Evolutionary conservation across 148 eudicot genomes (phyloP), one percentile per base, ranked within the genome.

Genomic region (Vaccinium vitisidaea): DNA sequence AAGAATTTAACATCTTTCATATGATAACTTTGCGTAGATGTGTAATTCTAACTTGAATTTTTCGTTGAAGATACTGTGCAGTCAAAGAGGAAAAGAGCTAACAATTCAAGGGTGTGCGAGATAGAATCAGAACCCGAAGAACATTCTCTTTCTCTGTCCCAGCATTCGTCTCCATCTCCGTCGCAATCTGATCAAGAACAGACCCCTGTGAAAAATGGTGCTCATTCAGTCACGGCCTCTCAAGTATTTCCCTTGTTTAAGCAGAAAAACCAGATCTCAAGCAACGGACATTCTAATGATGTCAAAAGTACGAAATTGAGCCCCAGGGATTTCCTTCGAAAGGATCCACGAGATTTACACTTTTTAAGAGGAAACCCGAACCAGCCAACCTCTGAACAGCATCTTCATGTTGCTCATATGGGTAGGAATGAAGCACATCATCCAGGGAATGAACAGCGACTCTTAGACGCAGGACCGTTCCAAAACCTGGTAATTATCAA

Each of bases 181-280:
- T 92, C 96, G 27, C 96, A 90, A 56, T 94, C 98, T 50, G 98
- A 96, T 89, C 96, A 93, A 77, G 98, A 92, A 30, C 94, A 85
- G 67, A 87, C 91, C 27, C 87, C 91, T 3, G 77, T 85, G 23
- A 88, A 88, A 75, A 90, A 82, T 27, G 83, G 84, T 39, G 63
- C 82, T 27, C 85, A 32, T 67, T 36, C 88, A 5, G 71, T 67
- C 36, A 54, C 81, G 16, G 48, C 89, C 46, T 63, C 91, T 63
- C 88, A 85, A 65, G 69, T 67, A 15, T 87, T 89, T 77, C 95
- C 92, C 15, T 55, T 88, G 19, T 82, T 87, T 18, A 87, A 88
- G 88, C 92, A 87, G 77, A 84, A 82, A 19, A 86, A 70, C 86
- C 84, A 88, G 75, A 56, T 54, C 25, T 85, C 85, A 48, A 85